A percentile compares a stretch with the other conserved stretches of the same genome.
phyloP scores from a whole-genome alignment of 257 asterid species.

The Nicotiana sylvestris region DNA sequence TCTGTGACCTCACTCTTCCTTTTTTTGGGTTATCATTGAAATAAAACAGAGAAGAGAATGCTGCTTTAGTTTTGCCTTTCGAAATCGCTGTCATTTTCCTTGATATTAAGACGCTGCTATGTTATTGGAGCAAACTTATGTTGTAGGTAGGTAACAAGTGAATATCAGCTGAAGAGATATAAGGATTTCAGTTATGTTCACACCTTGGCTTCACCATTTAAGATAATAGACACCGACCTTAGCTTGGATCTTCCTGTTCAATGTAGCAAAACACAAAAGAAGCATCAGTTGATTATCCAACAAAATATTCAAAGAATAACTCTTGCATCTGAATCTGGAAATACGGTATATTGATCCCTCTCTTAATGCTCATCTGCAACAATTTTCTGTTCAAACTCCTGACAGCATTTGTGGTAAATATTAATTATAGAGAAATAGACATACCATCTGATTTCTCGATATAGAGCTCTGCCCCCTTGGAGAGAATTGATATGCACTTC shows the following conservation, averaged over 20 bases:
- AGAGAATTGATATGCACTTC: slow-evolving; percentile 54
- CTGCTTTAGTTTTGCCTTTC: not conserved
- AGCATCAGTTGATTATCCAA: not conserved
- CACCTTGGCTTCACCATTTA: slow-evolving; percentile 67
- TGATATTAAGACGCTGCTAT: not conserved
- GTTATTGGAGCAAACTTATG: not conserved
- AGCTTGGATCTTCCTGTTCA: slow-evolving; percentile 51
- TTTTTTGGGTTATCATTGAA: not conserved
- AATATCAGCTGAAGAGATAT: not conserved
- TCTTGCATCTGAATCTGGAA: not conserved
- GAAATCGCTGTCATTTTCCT: not conserved
- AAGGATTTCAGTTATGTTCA: not conserved
- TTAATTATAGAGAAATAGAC: not conserved
- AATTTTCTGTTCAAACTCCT: not conserved
- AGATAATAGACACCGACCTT: slow-evolving; percentile 58
- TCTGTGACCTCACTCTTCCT: not conserved
- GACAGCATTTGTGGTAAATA: not conserved
- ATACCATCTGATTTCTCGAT: slow-evolving; percentile 69
- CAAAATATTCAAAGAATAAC: not conserved
- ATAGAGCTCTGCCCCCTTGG: slow-evolving; percentile 62
- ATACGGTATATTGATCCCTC: not conserved
- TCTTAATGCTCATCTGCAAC: not conserved
- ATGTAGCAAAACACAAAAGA: slow-evolving; percentile 4
- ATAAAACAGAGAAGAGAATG: not conserved
- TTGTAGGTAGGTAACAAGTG: not conserved